These are phyloP conservation scores for Fagus sylvatica DNA, from an alignment of 306 rosid species.

Conservation along the genomic window DNA sequence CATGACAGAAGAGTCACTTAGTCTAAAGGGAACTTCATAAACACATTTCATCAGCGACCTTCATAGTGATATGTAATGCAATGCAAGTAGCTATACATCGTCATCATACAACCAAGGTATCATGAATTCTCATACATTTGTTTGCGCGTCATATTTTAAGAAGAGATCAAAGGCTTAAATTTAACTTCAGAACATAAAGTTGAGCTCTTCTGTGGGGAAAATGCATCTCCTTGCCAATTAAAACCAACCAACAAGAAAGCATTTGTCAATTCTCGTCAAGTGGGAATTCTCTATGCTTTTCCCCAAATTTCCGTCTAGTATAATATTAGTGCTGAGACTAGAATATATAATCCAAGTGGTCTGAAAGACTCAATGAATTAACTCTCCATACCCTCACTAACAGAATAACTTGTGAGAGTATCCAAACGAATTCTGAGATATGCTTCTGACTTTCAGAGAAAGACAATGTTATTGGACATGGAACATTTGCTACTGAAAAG, in stretches of 20 bases:
- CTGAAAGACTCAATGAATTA: no score
- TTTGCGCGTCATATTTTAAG: not conserved
- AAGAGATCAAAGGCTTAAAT: slow-evolving; percentile 1
- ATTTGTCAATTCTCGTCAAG: no score
- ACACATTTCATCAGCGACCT: not conserved
- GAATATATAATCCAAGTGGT: no score
- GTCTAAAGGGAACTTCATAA: not conserved
- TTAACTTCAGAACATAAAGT: not conserved
- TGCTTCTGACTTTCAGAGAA: not conserved
- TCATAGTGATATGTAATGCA: not conserved
- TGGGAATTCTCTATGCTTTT: no score
- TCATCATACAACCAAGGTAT: not conserved
- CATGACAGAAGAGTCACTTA: not conserved
- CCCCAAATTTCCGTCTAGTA: no score
- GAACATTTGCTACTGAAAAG: not conserved
- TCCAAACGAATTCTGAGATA: not conserved
- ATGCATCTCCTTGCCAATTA: not conserved
- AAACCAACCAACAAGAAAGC: not conserved
- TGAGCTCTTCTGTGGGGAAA: not conserved
- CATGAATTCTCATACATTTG: not conserved
- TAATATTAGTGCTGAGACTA: no score
- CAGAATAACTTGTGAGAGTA: no score
- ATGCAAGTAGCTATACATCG: not conserved
- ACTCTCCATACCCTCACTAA: no score
- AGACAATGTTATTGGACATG: not conserved